Evolutionary conservation across 2,329 filamentous ascomycete species (phyloP), one percentile per base, ranked within the genome.

Genomic region (Cladosporium velox): DNA sequence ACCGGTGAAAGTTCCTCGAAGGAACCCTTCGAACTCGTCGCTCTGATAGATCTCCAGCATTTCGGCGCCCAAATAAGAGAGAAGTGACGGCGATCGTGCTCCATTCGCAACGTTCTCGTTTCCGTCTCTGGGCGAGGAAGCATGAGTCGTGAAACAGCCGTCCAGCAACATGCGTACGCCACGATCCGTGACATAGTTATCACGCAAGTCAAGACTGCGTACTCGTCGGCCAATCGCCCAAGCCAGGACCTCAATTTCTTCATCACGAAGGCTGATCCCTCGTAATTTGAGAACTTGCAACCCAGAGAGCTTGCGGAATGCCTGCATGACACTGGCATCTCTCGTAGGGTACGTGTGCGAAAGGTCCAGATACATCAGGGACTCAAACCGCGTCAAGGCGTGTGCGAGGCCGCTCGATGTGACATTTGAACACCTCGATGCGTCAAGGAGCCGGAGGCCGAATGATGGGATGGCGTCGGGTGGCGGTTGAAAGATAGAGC

Each of bases 211-310:
- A 41, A 88, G 75, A 67, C 84, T 83, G 28, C 86, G 79, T 11
- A 88, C 82, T 49, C 82, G 79, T 3, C 78, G 80, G 5, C 81
- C 79, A 60, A 88, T 83, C 0, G 84, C 79, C 66, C 80, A 78
- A 8, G 83, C 83, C 51, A 88, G 73, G n/a, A 82, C 78, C 52
- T 82, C 78, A 12, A 86, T 76, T 63, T 86, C 84, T 1, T 74
- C 73, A 69, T 89, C 86, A 69, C 78, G 83, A 57, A 89, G 69
- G 3, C 83, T 81, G 14, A 88, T 77, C 0, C 82, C 82, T 49
- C 82, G 79, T 52, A 88, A 70, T 71, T 87, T 88, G 28, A 89
- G 73, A 2, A 88, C 82, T 65, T 86, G 84, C 18, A 88, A 75
- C 62, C 82, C 81, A 2, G 77, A 76, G 51, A 88, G 77, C 38